Base-by-base conservation (phyloP, 306 rosid genomes). In the Abrus pulchellus region DNA sequence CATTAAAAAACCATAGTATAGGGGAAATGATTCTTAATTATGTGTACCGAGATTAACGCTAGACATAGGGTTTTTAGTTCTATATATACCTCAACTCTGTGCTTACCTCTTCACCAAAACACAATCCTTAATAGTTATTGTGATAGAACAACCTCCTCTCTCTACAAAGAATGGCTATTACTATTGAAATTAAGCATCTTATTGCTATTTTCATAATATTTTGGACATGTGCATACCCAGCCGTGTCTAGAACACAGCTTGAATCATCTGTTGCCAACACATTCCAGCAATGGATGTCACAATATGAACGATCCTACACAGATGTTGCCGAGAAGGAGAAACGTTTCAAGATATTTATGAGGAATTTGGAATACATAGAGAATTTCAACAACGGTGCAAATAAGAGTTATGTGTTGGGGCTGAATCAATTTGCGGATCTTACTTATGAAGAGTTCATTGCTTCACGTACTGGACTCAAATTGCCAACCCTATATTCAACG, bases 361-460 rank as follows among this genome's bases (percentile, higher is more conserved):
- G 66, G 33, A 87, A 83, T 59, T 70, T 61, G 29, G 62, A 79
- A 20, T 84, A 38, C 70, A 82, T 85, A 0, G 90, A 87, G 45
- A 54, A 75, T 3, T 68, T 55, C 67, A 85, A 87, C 64, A 82
- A 32, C 4, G 79, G 12, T 3, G 67, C 52, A 27, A 79, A 90
- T 49, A 69, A 44, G 54, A 67, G 83, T 14, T 90, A 83, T 82
- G 75, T 67, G 48, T 50, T 85, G 12, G 78, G 71, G 5, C 29
- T 77, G 34, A 88, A 88, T 45, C 54, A 33, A 30, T 85, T 47
- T 66, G 66, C 89, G 49, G 84, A 85, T 73, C 45, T 50, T 9
- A 86, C 85, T 1, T 47, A 43, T 4, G 82, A 90, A 77, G 94
- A 88, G 66, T 86, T 88, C 14, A 1, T 44, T 5, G 78, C 82